Evolutionary conservation across 768 basidiomycete genomes (phyloP), one percentile per base, ranked within the genome.

Genomic region (Boletus insuetus): DNA sequence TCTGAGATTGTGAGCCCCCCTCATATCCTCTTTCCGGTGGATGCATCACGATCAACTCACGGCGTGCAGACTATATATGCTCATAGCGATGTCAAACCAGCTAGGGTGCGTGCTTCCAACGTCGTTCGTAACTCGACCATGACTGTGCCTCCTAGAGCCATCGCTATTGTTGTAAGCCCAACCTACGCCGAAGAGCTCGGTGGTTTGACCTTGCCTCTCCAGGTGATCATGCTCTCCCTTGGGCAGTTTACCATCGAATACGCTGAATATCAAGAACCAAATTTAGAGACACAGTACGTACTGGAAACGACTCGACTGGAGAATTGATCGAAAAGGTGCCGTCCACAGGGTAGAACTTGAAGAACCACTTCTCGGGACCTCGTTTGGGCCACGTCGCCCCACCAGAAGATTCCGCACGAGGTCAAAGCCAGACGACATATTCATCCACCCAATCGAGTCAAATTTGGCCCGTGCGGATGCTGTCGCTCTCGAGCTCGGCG

Each of bases 81-180:
- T 90, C 16, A 74, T 85, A 49, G 79, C 83, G 24, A 89, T 89
- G 86, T 82, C 86, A 20, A 82, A 85, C 58, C 81, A 87, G 51
- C 53, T 82, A n/a, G 80, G 84, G 87, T 88, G 64, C 69, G 86
- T 76, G 19, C 38, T 43, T 40, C 37, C 37, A 10, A 20, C 17
- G 4, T 47, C 24, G 6, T 41, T 20, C 26, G 29, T 48, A 54
- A n/a, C 5, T 37, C 7, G 46, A 49, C 22, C 51, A 4, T 65
- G 58, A 68, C 43, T 8, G 16, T 2, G 26, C 12, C 37, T 43
- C 37, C n/a, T 29, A 69, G 68, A 51, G 66, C 59, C 9, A 69
- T 69, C 37, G 60, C 59, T 35, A 24, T 62, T 35, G 63, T 68
- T 3, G 68, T 69, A 64, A 55, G 66, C 31, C 10, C 19, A 24